Evolutionary conservation across 2,329 filamentous ascomycete genomes (phyloP).

Genomic region (Aspergillus sp.): DNA sequence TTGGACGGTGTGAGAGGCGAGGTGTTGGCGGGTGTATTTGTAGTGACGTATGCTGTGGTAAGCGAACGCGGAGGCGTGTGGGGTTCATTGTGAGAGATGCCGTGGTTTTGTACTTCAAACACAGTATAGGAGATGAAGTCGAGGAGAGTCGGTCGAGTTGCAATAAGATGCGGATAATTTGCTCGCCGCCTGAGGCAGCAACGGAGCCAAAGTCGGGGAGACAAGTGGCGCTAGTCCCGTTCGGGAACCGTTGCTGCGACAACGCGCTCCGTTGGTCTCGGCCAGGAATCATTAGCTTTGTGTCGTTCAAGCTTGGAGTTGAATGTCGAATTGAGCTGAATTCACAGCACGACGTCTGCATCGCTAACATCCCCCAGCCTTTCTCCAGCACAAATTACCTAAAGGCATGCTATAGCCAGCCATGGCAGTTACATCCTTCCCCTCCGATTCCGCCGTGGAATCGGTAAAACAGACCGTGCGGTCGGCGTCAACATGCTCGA

Average conservation of each 20-base stretch:
- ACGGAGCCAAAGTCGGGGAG: constrained; percentile 1
- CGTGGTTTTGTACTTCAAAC: background rate
- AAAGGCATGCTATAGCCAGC: background rate
- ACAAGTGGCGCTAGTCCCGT: constrained; percentile 10
- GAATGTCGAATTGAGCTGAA: background rate
- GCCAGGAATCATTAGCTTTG: background rate
- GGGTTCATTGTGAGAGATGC: constrained; percentile 17
- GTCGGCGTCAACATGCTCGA: constrained; percentile 55
- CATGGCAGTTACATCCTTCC: constrained; percentile 36
- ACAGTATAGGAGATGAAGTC: constrained; percentile 11
- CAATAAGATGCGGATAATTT: constrained; percentile 1
- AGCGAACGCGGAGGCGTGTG: constrained; percentile 8
- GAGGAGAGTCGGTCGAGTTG: background rate
- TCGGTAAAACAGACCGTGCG: constrained; percentile 57
- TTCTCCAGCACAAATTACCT: background rate
- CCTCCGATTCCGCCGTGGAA: constrained; percentile 32
- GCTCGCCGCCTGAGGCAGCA: constrained; percentile 6
- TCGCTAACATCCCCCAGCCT: background rate
- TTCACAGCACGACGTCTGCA: background rate
- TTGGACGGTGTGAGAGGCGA: background rate
- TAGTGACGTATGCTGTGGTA: background rate
- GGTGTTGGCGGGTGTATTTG: background rate
- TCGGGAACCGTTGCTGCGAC: constrained; percentile 30
- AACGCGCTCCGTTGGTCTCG: constrained; percentile 16
- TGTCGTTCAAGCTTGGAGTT: background rate